Base-by-base conservation (phyloP, 805 yeast genomes). In the Pichia heedii region DNA sequence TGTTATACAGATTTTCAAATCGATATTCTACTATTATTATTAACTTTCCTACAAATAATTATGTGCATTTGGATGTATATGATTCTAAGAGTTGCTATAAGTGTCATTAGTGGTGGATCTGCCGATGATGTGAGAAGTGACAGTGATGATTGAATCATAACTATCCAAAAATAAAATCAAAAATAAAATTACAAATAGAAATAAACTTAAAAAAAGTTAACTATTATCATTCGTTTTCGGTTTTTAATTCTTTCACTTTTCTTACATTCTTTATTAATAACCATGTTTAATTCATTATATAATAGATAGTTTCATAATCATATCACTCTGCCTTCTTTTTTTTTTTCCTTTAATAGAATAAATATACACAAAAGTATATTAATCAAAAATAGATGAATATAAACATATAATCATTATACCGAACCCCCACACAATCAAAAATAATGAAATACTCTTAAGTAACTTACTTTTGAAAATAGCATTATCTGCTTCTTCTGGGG, bases 91-190 rank as follows among this genome's bases (percentile, higher is more conserved):
- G 94, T 87, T 22, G 86, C 84, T 11, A 59, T 70, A 43, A 79
- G 73, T 57, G 90, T 87, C 21, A 49, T 86, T 22, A 67, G 72
- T 9, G 96, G 96, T 5, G 69, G 63, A 20, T 77, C 78, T 30
- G 96, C 96, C 2, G 95, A 85, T 53, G 96, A 88, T 60, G 81
- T 82, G 27, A 76, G 96, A 63, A 81, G 90, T 57, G 95, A 85
- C 44, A 94, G 84, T 43, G 86, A 79, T 10, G 32, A 29, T 10
- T 29, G 32, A 29, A 29, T 29, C 8, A 13, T 8, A 29, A 15
- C 15, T 3, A 12, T 15, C 18, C 16, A 13, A 2, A 24, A 24
- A 24, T 24, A 24, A 24, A 10, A 10, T 24, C 13, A 24, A 24
- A 24, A 24, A 24, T 1, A 24, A 24, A 24, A 2, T 9, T 24